Evolutionary conservation across 2,329 filamentous ascomycete species (phyloP).

Genomic region (Ascochyta clinopodiicola): DNA sequence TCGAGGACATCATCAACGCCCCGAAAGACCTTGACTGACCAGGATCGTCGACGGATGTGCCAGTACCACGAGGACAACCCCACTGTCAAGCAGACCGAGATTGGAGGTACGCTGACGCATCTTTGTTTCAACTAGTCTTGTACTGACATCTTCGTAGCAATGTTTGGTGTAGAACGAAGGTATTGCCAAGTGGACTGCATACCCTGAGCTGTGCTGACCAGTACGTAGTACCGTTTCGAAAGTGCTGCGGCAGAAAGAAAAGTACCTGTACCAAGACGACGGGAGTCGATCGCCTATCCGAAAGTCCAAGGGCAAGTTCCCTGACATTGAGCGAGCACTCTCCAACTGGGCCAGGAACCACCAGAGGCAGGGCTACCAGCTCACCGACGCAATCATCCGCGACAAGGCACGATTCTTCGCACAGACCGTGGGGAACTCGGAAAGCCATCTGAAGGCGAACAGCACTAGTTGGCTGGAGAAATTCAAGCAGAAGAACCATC

Average conservation of each 20-base stretch:
- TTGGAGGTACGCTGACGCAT: constrained; percentile 70
- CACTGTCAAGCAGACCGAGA: constrained; percentile 91
- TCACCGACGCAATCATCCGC: constrained; percentile 82
- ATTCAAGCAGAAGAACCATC: constrained; percentile 88
- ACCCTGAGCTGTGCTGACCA: constrained; percentile 24
- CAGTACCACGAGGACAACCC: constrained; percentile 91
- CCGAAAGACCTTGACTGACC: constrained; percentile 86
- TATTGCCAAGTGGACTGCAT: constrained; percentile 52
- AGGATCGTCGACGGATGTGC: constrained; percentile 91
- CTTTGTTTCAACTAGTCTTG: not conserved
- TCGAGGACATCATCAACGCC: constrained; percentile 65
- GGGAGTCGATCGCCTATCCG: constrained; percentile 81
- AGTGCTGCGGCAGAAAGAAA: constrained; percentile 91
- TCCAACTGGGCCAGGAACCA: constrained; percentile 86
- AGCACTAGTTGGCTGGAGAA: constrained; percentile 87
- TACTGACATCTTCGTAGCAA: constrained; percentile 60
- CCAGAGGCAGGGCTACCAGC: constrained; percentile 73
- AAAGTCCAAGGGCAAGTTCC: constrained; percentile 81
- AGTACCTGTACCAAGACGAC: constrained; percentile 84
- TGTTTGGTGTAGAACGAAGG: constrained; percentile 98
- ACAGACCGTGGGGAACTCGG: constrained; percentile 72
- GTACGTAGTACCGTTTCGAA: constrained; percentile 91
- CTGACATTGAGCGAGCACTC: constrained; percentile 90
- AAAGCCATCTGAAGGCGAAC: constrained; percentile 73
- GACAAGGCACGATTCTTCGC: constrained; percentile 86